A percentile compares a stretch with the other conserved stretches of the same genome.
phyloP scores from a whole-genome alignment of 176 grass and related monocot species.

The Otatea glauca region DNA sequence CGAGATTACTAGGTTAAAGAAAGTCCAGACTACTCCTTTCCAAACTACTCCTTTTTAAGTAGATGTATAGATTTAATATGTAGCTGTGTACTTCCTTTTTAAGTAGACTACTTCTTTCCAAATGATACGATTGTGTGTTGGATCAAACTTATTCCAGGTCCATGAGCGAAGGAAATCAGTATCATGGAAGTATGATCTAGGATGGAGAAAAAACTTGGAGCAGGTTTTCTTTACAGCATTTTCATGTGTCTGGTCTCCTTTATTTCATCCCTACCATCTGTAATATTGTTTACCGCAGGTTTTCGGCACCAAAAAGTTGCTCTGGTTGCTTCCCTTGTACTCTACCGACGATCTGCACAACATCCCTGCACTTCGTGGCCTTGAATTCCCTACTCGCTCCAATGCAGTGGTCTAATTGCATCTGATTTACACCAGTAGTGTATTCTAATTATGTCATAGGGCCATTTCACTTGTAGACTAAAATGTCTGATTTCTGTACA shows the following conservation, averaged over 20 bases:
- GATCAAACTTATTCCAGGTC: conserved; percentile 55
- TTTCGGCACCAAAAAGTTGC: conserved; percentile 76
- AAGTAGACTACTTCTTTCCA: too few species aligned
- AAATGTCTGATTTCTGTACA: conserved; percentile 31
- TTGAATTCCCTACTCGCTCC: conserved; percentile 72
- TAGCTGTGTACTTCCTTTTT: too few species aligned
- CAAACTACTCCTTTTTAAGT: neutral
- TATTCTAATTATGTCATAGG: conserved; percentile 4
- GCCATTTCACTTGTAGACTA: conserved; percentile 18
- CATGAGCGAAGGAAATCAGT: conserved; percentile 68
- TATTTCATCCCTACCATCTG: neutral
- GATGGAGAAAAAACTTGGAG: conserved; percentile 85
- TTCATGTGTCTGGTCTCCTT: neutral
- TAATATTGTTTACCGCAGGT: conserved; percentile 53
- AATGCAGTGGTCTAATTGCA: conserved; percentile 48
- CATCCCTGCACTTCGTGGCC: conserved; percentile 64
- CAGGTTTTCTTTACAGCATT: conserved; percentile 50
- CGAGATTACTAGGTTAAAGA: neutral
- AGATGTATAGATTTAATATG: neutral
- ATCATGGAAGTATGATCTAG: conserved; percentile 77
- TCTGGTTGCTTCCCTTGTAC: conserved; percentile 87
- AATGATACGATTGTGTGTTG: conserved; percentile 19
- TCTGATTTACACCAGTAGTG: neutral
- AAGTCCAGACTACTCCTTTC: neutral
- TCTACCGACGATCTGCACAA: conserved; percentile 71